Percentiles rank a stretch among this genome's conserved stretches.
phyloP scores from a whole-genome alignment of 129 eudicot genomes.

The Tanacetum coccineum region DNA sequence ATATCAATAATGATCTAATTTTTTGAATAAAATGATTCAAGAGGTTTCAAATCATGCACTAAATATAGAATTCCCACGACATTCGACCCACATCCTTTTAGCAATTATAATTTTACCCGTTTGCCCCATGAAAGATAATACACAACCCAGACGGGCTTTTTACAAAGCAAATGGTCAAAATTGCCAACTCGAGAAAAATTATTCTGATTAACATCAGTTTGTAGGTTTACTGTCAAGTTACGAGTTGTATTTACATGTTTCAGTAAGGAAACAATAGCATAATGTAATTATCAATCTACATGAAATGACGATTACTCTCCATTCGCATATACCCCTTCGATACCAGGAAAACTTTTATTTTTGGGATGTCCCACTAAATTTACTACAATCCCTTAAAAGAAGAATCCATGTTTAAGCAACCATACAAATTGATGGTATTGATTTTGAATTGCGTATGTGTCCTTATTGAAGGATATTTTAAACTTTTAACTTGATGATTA shows the following conservation, averaged over 20 bases:
- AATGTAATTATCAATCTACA: background rate
- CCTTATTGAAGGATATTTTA: constrained; percentile 3
- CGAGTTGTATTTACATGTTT: background rate
- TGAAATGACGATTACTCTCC: background rate
- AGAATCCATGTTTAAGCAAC: background rate
- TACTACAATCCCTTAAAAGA: background rate
- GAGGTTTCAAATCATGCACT: too few relatives aligned
- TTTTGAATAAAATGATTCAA: too few relatives aligned
- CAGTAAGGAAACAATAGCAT: background rate
- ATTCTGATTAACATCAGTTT: background rate
- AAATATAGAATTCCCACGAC: too few relatives aligned
- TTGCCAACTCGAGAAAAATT: background rate
- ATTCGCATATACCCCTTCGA: too few relatives aligned
- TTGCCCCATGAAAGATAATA: too few relatives aligned
- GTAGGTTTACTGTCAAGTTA: background rate
- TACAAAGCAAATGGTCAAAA: background rate
- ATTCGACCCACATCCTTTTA: too few relatives aligned
- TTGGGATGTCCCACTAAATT: background rate
- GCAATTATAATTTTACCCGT: too few relatives aligned
- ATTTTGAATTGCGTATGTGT: background rate
- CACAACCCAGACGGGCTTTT: background rate
- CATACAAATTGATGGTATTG: background rate
- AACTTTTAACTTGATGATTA: background rate
- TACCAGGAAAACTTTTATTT: background rate
- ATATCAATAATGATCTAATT: too few relatives aligned